Evolutionary conservation across 148 eudicot species (phyloP).

Genomic region (Chenopodium album): DNA sequence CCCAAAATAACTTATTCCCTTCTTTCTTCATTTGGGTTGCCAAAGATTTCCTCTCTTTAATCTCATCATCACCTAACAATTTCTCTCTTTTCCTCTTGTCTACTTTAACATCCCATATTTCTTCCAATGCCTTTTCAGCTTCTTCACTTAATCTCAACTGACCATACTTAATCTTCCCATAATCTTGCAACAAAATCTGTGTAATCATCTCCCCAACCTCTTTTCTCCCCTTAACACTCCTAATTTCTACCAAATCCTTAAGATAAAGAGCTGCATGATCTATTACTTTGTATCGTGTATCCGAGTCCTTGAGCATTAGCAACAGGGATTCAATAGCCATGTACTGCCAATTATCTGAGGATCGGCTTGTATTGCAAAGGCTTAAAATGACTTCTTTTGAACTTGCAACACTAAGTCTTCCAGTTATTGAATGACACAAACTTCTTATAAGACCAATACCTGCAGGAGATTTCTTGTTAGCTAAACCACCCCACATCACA

Average conservation of each 20-base stretch:
- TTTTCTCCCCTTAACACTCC: slow-evolving; percentile 38
- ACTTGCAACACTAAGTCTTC: slow-evolving; percentile 53
- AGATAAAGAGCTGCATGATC: slow-evolving; percentile 43
- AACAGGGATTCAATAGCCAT: slow-evolving; percentile 80
- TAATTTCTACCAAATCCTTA: slow-evolving; percentile 60
- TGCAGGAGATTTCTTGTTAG: slow-evolving; percentile 57
- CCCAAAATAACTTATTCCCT: slow-evolving; percentile 57
- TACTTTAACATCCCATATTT: slow-evolving; percentile 58
- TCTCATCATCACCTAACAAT: slow-evolving; percentile 42
- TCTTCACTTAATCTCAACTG: slow-evolving; percentile 36
- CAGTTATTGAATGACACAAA: slow-evolving; percentile 53
- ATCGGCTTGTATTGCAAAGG: slow-evolving; percentile 65
- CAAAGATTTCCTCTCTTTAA: slow-evolving; percentile 42
- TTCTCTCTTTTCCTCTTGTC: slow-evolving; percentile 56
- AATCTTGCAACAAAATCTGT: slow-evolving; percentile 50
- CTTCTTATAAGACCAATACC: slow-evolving; percentile 70
- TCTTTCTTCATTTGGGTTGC: slow-evolving; percentile 56
- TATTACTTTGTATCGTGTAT: slow-evolving; percentile 55
- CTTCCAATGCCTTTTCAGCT: slow-evolving; percentile 44
- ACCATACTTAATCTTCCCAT: slow-evolving; percentile 44
- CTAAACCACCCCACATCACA: slow-evolving; percentile 77
- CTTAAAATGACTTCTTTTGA: slow-evolving; percentile 42
- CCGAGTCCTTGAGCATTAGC: slow-evolving; percentile 56
- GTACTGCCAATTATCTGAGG: slow-evolving; percentile 86
- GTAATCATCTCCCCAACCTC: slow-evolving; percentile 57